phyloP scores from a whole-genome alignment of 139 green algal genomes.

The Asterochloris erici region DNA sequence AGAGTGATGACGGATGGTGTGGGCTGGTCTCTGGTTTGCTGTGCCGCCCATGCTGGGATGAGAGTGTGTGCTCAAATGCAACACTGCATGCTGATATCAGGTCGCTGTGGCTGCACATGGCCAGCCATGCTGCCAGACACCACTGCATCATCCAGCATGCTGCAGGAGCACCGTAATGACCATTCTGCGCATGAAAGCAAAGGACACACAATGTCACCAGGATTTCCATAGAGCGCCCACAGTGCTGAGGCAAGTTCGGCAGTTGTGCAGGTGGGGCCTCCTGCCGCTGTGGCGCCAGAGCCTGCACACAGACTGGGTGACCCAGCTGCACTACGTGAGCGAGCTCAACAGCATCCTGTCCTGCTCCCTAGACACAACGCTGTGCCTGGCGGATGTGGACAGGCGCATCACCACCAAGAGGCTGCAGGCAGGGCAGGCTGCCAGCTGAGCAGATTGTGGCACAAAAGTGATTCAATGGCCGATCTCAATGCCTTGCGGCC shows the following conservation, averaged over 20 bases:
- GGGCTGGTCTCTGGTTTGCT: no score
- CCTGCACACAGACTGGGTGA: constrained; percentile 38
- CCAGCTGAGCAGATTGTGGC: no score
- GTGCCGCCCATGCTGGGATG: no score
- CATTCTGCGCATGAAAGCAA: not conserved
- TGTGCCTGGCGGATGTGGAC: constrained; percentile 53
- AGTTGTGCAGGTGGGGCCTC: constrained; percentile 12
- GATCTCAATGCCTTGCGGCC: not conserved
- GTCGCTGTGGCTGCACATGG: not conserved
- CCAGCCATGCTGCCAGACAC: not conserved
- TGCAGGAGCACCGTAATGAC: constrained; percentile 9
- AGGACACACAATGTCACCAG: not conserved
- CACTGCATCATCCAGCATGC: not conserved
- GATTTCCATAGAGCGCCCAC: no score
- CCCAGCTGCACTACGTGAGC: constrained; percentile 35
- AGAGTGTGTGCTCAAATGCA: no score
- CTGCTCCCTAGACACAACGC: constrained; percentile 44
- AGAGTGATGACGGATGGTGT: no score
- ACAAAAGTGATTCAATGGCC: constrained; percentile 24
- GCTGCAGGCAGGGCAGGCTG: no score
- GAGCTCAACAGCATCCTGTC: constrained; percentile 60
- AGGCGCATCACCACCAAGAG: constrained; percentile 6
- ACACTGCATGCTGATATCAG: no score
- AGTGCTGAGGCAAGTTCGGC: not conserved
- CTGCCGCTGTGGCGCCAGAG: constrained; percentile 19